These are phyloP conservation scores for Fusarium begoniae DNA, from an alignment of 2,329 filamentous ascomycete species.

Conservation along the genomic window DNA sequence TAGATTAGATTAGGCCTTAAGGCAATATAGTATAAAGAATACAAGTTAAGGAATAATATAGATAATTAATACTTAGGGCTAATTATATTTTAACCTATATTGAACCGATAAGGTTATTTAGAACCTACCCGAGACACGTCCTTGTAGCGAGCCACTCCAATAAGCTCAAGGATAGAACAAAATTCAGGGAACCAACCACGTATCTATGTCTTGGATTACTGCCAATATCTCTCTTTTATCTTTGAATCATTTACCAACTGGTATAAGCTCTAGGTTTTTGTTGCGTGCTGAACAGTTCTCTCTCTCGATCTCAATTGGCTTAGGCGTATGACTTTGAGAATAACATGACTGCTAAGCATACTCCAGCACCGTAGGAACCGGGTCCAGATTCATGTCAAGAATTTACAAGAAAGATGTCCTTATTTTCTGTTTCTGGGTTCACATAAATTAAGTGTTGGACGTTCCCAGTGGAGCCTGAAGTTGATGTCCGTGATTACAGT, in stretches of 20 bases:
- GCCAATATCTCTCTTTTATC: rapidly evolving
- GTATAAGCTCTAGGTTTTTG: rapidly evolving
- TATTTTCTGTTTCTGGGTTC: background rate
- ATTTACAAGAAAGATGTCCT: background rate
- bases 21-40: no score
- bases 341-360: background rate
- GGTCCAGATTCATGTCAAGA: rapidly evolving
- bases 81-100: rapidly evolving
- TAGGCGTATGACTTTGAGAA: no score
- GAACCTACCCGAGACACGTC: background rate
- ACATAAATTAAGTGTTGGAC: rapidly evolving
- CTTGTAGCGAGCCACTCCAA: rapidly evolving
- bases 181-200: background rate
- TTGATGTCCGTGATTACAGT: background rate
- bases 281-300: background rate
- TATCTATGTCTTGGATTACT: rapidly evolving
- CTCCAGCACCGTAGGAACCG: rapidly evolving
- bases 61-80: no score
- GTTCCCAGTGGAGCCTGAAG: background rate
- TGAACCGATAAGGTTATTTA: background rate
- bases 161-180: no score
- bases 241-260: rapidly evolving
- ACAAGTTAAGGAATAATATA: no score
- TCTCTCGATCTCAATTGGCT: background rate
- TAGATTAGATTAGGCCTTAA: no score